These are phyloP conservation scores for Xylariaceae sp. DNA, from an alignment of 2,329 filamentous ascomycete genomes.

Conservation along the genomic window DNA sequence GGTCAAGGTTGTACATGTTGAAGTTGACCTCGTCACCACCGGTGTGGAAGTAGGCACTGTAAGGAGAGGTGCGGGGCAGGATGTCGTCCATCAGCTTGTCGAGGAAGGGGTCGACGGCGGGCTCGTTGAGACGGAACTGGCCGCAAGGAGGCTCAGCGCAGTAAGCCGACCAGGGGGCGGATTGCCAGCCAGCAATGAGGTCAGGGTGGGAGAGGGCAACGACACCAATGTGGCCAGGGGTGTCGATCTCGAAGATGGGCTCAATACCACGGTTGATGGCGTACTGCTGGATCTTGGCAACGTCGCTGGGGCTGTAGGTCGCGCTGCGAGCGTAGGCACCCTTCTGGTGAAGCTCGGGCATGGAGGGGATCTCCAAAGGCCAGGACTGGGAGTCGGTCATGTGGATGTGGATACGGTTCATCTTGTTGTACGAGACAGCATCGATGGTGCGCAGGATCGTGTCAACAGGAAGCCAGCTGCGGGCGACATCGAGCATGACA, in stretches of 20 bases:
- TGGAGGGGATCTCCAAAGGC: constrained; percentile 71
- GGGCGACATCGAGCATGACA: constrained; percentile 70
- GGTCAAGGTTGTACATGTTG: constrained; percentile 69
- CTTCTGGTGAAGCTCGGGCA: constrained; percentile 66
- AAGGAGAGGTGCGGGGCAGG: constrained; percentile 63
- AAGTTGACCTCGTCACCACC: constrained; percentile 83
- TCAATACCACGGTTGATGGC: constrained; percentile 64
- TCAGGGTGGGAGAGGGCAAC: constrained; percentile 64
- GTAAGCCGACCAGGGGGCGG: constrained; percentile 52
- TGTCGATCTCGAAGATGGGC: constrained; percentile 72
- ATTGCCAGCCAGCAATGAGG: constrained; percentile 60
- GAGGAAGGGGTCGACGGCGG: constrained; percentile 65
- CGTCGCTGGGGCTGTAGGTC: constrained; percentile 61
- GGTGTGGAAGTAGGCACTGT: constrained; percentile 73
- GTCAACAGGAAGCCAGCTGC: constrained; percentile 63
- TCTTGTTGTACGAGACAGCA: constrained; percentile 70
- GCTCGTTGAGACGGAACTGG: constrained; percentile 70
- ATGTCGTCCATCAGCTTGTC: constrained; percentile 69
- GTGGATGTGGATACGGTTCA: constrained; percentile 78
- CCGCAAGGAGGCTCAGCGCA: constrained; percentile 61
- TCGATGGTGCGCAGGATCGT: constrained; percentile 73
- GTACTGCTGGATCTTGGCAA: constrained; percentile 64
- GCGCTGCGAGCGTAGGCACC: constrained; percentile 66
- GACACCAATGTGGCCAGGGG: constrained; percentile 71
- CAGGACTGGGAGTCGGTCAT: constrained; percentile 80